Conservation (phyloP, 1,284 basidiomycete species). For the Mycosarcoma maydis region DNA sequence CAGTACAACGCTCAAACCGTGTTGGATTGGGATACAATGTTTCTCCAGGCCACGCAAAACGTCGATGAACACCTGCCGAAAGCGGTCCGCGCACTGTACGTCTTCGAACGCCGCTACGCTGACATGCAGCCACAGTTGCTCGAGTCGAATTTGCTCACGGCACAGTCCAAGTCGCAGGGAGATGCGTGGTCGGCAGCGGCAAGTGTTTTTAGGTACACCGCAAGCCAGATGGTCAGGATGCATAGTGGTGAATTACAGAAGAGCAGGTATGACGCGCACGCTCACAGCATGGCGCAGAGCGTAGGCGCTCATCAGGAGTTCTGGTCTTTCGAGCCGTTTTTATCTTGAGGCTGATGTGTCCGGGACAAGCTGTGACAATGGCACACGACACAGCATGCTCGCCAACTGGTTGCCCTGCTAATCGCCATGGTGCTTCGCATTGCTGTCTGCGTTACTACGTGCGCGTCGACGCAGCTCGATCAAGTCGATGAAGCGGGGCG, state of each 20-base stretch:
- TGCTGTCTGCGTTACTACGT: too few relatives aligned
- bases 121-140: not conserved
- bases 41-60: not conserved
- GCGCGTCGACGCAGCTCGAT: too few relatives aligned
- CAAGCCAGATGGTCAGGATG: slow-evolving; percentile 20
- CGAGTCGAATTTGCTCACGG: not conserved
- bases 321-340: slow-evolving; percentile 25
- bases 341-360: too few relatives aligned
- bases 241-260: slow-evolving; percentile 8
- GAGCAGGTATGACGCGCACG: not conserved
- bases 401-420: too few relatives aligned
- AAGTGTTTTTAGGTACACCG: slow-evolving; percentile 14
- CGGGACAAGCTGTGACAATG: too few relatives aligned
- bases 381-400: too few relatives aligned
- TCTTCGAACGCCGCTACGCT: slow-evolving; percentile 2
- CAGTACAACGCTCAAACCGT: not conserved
- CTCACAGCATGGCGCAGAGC: not conserved
- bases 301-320: slow-evolving; percentile 28
- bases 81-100: slow-evolving; percentile 28
- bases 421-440: too few relatives aligned
- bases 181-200: not conserved
- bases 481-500: too few relatives aligned
- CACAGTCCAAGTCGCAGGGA: not conserved
- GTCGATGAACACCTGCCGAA: slow-evolving; percentile 44
- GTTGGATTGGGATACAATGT: slow-evolving; percentile 16